phyloP scores from a whole-genome alignment of 2,329 filamentous ascomycete species.

The Fusarium sp. region DNA sequence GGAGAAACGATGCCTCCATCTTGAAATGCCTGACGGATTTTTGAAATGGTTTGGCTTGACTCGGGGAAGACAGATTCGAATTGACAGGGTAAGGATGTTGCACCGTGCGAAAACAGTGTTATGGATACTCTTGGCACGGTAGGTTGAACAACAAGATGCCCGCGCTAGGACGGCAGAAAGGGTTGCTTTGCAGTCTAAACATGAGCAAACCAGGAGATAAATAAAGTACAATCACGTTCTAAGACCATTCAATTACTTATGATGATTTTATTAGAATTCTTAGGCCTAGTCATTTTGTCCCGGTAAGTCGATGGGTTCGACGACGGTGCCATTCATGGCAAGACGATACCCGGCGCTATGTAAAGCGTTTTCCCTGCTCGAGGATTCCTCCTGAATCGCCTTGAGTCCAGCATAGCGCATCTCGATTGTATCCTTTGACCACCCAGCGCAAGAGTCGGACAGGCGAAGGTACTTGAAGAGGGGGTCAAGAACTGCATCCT shows the following conservation, averaged over 20 bases:
- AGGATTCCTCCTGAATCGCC: constrained; percentile 12
- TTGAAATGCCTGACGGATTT: background rate
- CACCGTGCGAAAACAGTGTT: background rate
- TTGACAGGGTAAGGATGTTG: background rate
- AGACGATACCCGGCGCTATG: background rate
- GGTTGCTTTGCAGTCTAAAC: too few species aligned
- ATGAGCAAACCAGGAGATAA: too few species aligned
- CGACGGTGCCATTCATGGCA: background rate
- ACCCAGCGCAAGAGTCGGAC: constrained; percentile 21
- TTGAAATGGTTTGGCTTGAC: background rate
- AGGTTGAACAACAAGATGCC: too few species aligned
- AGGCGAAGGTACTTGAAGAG: constrained; percentile 26
- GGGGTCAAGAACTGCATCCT: constrained; percentile 34
- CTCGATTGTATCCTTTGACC: constrained; percentile 26
- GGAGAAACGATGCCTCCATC: background rate
- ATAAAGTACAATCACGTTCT: too few species aligned
- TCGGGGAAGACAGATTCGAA: background rate
- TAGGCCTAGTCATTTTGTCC: too few species aligned
- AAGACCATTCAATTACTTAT: too few species aligned
- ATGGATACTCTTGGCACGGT: rapidly evolving
- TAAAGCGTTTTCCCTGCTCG: background rate
- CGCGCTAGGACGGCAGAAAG: too few species aligned
- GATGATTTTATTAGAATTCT: too few species aligned
- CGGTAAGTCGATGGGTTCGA: background rate
- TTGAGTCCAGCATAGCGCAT: constrained; percentile 33